A percentile compares a stretch with the other conserved stretches of the same genome.
phyloP scores from a whole-genome alignment of 352 stramenopile genomes.

The Aphanomyces invadans region DNA sequence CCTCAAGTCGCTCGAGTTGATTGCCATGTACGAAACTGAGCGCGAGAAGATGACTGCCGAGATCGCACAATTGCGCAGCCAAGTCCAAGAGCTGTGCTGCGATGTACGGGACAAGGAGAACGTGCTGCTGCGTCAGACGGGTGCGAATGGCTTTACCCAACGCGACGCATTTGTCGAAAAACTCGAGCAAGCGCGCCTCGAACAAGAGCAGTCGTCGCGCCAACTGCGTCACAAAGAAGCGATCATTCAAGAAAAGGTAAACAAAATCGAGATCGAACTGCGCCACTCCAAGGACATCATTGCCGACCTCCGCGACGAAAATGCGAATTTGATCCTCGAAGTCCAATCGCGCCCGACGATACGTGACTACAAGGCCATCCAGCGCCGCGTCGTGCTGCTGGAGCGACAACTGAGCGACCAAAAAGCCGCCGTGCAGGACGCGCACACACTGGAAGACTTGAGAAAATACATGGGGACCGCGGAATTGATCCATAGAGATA shows the following conservation, averaged over 20 bases:
- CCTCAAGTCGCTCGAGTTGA: conserved; percentile 56
- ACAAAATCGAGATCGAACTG: conserved; percentile 65
- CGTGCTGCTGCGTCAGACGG: not conserved
- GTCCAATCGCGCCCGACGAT: conserved; percentile 74
- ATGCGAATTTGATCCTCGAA: conserved; percentile 66
- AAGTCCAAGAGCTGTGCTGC: conserved; percentile 42
- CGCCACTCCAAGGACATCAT: conserved; percentile 51
- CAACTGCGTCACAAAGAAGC: conserved; percentile 57
- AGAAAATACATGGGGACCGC: conserved; percentile 77
- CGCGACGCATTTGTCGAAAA: conserved; percentile 67
- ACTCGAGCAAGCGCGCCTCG: conserved; percentile 57
- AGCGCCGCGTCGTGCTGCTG: conserved; percentile 66
- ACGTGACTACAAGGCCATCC: conserved; percentile 60
- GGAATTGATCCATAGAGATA: conserved; percentile 67
- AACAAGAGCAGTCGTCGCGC: conserved; percentile 58
- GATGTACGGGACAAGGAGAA: conserved; percentile 79
- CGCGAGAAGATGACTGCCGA: conserved; percentile 68
- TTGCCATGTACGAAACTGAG: conserved; percentile 61
- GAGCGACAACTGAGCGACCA: conserved; percentile 66
- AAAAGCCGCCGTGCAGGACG: conserved; percentile 66
- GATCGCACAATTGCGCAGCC: conserved; percentile 49
- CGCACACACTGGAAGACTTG: conserved; percentile 66
- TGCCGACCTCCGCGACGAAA: conserved; percentile 68
- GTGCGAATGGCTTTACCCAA: conserved; percentile 27
- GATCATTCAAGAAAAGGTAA: conserved; percentile 72